Conservation (phyloP, 805 yeast genomes). For the Torulaspora delbrueckii region DNA sequence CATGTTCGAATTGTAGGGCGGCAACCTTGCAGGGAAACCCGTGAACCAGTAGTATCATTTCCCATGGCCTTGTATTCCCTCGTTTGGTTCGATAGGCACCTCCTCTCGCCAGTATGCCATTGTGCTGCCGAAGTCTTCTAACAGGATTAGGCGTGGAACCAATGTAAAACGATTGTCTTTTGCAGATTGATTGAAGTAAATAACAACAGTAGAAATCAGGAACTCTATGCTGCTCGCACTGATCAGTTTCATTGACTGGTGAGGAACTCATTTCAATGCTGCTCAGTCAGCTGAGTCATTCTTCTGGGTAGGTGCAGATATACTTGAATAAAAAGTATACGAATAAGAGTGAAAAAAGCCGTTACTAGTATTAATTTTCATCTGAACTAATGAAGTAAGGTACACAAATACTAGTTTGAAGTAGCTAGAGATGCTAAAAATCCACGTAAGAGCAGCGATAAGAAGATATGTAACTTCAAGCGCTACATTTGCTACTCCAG, state of each 20-base stretch:
- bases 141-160: constrained; percentile 81
- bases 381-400: background rate
- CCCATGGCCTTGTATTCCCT: constrained; percentile 67
- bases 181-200: constrained; percentile 54
- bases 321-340: too few species aligned
- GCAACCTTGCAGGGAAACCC: constrained; percentile 67
- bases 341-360: background rate
- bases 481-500: constrained; percentile 4
- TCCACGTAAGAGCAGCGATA: background rate
- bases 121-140: constrained; percentile 69
- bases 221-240: constrained; percentile 1
- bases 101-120: constrained; percentile 56
- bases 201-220: constrained; percentile 63
- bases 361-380: background rate
- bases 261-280: constrained; percentile 1
- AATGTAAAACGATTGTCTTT: constrained; percentile 58
- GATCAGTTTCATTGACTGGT: background rate
- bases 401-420: background rate
- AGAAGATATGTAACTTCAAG: constrained; percentile 5
- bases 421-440: constrained; percentile 1
- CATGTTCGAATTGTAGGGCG: constrained; percentile 80
- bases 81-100: constrained; percentile 68
- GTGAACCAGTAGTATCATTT: constrained; percentile 54
- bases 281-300: background rate
- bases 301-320: too few species aligned